Evolutionary conservation across 257 asterid species (phyloP).

Genomic region (Capsicum chinense): DNA sequence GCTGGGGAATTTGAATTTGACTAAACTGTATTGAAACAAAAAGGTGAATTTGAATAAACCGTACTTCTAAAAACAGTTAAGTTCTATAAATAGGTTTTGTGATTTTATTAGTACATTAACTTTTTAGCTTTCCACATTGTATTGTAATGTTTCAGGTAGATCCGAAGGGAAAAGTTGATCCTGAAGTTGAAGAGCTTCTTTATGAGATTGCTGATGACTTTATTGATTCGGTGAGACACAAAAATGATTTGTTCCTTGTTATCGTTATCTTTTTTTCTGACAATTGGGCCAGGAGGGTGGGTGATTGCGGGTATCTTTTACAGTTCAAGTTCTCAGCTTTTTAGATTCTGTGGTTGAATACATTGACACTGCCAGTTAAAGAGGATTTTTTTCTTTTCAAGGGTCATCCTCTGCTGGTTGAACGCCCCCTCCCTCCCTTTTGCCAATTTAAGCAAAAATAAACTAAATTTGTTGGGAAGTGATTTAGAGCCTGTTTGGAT

Average conservation of each 20-base stretch:
- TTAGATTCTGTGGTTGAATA: neutral
- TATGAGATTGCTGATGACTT: constrained; percentile 82
- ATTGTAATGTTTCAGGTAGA: constrained; percentile 61
- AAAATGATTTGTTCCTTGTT: constrained; percentile 17
- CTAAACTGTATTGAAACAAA: neutral
- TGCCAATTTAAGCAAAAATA: no score
- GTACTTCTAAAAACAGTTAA: neutral
- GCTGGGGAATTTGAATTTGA: neutral
- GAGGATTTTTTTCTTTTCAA: neutral
- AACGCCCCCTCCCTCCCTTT: no score
- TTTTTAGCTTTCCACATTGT: neutral
- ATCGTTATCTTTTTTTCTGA: neutral
- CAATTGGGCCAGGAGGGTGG: no score
- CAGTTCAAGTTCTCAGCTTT: neutral
- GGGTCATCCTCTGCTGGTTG: neutral
- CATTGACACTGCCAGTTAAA: constrained; percentile 8
- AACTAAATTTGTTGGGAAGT: no score
- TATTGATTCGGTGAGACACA: constrained; percentile 73
- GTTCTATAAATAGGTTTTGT: neutral
- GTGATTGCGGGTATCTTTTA: neutral
- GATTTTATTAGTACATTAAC: neutral
- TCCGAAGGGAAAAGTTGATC: constrained; percentile 65
- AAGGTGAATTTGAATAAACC: neutral
- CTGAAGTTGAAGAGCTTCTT: constrained; percentile 82
- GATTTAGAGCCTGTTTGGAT: no score